phyloP scores from a whole-genome alignment of 495 filamentous ascomycete genomes.

The Aspergillus asperescens region DNA sequence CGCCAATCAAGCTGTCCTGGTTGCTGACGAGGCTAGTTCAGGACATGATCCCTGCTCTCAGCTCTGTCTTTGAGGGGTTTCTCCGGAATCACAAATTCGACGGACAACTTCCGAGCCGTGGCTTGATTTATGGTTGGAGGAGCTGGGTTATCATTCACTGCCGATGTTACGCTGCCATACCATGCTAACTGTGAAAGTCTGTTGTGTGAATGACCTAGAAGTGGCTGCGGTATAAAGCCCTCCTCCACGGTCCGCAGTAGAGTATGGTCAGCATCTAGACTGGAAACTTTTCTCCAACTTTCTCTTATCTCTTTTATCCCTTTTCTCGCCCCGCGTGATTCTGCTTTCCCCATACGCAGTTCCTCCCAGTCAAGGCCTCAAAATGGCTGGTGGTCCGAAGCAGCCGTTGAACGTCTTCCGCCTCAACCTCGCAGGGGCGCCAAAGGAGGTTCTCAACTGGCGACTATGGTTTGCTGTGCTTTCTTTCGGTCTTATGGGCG shows the following conservation, averaged over 20 bases:
- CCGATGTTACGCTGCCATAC: constrained; percentile 2
- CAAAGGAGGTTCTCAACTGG: constrained; percentile 59
- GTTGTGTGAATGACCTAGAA: too few species aligned
- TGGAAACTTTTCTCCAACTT: too few species aligned
- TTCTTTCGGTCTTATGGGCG: constrained; percentile 65
- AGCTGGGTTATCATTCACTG: background rate
- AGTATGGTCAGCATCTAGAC: too few species aligned
- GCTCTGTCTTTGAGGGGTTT: background rate
- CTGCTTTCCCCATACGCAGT: background rate
- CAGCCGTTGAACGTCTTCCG: constrained; percentile 65
- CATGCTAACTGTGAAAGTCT: too few species aligned
- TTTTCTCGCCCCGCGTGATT: too few species aligned
- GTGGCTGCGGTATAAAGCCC: too few species aligned
- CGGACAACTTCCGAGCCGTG: constrained; percentile 7
- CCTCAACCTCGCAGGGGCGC: constrained; percentile 47
- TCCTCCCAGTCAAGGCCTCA: background rate
- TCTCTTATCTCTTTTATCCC: background rate
- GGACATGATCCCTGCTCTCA: background rate
- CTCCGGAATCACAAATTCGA: background rate
- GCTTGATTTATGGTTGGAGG: background rate
- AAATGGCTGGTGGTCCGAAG: constrained; percentile 53
- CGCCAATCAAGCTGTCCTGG: background rate
- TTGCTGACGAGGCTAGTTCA: background rate
- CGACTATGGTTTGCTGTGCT: constrained; percentile 59
- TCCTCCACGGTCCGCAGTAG: too few species aligned